These are phyloP conservation scores for Prunella vulgaris DNA, from an alignment of 257 asterid species.

Conservation along the genomic window DNA sequence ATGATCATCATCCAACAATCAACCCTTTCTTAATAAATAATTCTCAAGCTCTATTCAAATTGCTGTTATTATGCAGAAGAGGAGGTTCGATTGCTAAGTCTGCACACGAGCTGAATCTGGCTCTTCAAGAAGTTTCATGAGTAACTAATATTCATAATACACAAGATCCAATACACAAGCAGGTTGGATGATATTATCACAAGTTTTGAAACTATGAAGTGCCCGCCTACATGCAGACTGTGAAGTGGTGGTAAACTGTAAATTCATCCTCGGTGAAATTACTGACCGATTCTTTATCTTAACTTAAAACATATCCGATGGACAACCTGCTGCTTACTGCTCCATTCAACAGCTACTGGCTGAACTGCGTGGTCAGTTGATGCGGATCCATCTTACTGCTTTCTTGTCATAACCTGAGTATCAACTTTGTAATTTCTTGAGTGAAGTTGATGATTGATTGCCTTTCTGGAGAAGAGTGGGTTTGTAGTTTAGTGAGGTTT, in stretches of 20 bases:
- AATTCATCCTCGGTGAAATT: conserved; percentile 28
- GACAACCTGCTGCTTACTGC: conserved; percentile 27
- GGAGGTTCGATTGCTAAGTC: conserved; percentile 91
- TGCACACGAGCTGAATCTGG: conserved; percentile 79
- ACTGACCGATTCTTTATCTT: conserved; percentile 35
- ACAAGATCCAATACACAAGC: conserved; percentile 20
- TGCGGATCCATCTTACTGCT: conserved; percentile 18
- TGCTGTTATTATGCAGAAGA: conserved; percentile 49
- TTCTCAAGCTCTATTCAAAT: conserved; percentile 5
- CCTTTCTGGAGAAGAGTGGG: conserved; percentile 16
- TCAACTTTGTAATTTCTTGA: conserved; percentile 30
- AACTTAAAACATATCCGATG: conserved; percentile 27
- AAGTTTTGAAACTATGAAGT: conserved; percentile 15
- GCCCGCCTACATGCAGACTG: not conserved
- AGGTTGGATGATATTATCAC: conserved; percentile 10
- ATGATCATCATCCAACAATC: too few relatives aligned
- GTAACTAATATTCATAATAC: conserved; percentile 18
- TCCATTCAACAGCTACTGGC: conserved; percentile 20
- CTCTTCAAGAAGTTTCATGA: conserved; percentile 80
- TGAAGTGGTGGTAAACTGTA: conserved; percentile 25
- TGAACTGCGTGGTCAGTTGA: conserved; percentile 19
- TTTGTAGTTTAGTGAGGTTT: conserved; percentile 34
- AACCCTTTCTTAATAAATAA: not conserved
- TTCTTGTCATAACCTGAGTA: conserved; percentile 26
- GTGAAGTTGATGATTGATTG: conserved; percentile 34